Evolutionary conservation across 768 basidiomycete species (phyloP).

Genomic region (Trametes coccinea): DNA sequence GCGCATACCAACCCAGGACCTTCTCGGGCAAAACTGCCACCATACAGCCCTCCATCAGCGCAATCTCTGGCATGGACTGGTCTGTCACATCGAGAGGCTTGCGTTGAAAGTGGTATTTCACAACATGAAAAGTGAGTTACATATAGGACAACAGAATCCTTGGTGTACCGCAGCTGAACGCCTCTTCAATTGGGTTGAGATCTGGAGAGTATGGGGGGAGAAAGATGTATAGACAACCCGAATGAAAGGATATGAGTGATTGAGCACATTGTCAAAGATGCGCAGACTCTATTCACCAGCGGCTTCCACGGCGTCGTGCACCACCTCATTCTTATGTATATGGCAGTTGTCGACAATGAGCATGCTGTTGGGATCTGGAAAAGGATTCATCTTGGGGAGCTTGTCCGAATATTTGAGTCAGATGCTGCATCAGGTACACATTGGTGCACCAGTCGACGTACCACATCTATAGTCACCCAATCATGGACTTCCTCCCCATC

Average conservation of each 20-base stretch:
- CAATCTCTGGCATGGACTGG: constrained; percentile 17
- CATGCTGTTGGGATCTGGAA: constrained; percentile 22
- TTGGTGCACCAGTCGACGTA: no score
- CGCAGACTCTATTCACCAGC: background rate
- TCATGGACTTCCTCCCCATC: constrained; percentile 33
- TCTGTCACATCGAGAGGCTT: no score
- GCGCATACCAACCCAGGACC: constrained; percentile 30
- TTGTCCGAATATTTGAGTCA: background rate
- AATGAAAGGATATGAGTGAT: background rate
- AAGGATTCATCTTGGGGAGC: constrained; percentile 26
- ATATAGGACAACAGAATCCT: background rate
- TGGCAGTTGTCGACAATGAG: constrained; percentile 32
- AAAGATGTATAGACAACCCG: constrained; percentile 29
- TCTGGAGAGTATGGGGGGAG: constrained; percentile 40
- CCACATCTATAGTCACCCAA: constrained; percentile 22
- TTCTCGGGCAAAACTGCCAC: constrained; percentile 29
- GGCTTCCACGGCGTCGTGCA: constrained; percentile 29
- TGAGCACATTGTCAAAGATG: background rate
- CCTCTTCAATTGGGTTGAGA: constrained; percentile 38
- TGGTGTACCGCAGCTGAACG: constrained; percentile 28
- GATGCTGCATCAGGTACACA: no score
- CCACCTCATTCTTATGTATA: constrained; percentile 29
- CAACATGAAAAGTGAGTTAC: background rate
- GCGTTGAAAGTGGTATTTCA: background rate
- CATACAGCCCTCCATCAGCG: constrained; percentile 28